Base-by-base conservation (phyloP, 495 filamentous ascomycete species). In the Aspergillus carlsbadensis region DNA sequence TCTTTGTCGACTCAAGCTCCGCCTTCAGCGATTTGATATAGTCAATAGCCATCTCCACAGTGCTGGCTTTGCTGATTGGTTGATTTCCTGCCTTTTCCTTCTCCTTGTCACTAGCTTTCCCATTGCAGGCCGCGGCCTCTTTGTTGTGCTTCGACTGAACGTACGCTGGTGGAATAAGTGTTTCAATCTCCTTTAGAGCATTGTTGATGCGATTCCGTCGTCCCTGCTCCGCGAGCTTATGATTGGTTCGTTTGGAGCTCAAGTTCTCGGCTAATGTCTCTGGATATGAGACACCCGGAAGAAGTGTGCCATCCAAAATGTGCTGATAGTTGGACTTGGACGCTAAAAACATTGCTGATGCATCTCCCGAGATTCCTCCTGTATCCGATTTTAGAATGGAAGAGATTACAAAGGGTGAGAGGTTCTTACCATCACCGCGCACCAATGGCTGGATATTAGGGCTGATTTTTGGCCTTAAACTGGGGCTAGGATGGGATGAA, bases 291-390 rank as follows among this genome's bases (percentile, higher is more conserved):
- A 98, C 87, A 10, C 94, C 94, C 0, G 90, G 91, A 5, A 96
- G 84, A 40, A 88, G 84, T 37, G 87, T 98, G 40, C 94, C 94
- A 66, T 98, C 93, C 24, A 98, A 73, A 51, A 98, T 94, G 65
- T 96, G 94, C 67, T 98, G 94, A 65, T 98, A 98, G 67, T 98
- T 98, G 17, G 92, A 96, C 66, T 97, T 97, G 31, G 88, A 89
- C 10, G 93, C 90, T 20, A 98, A 78, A 42, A 97, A 81, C 21
- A 93, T 83, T 14, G 93, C 92, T 14, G 92, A 90, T 1, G 88
- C 83, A 59, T 95, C 82, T 45, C 79, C 70, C n/a, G 81, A 73
- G 39, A 86, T 65, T 36, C 73, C 76, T 77, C 59, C 44, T 67
- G 48, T n/a, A 56, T 24, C 15, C 2, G 31, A 18, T 61, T 45